A percentile compares a stretch with the other conserved stretches of the same genome.
Evolutionary conservation across 2,329 filamentous ascomycete species (phyloP).

Genomic region (Microsporum canis): DNA sequence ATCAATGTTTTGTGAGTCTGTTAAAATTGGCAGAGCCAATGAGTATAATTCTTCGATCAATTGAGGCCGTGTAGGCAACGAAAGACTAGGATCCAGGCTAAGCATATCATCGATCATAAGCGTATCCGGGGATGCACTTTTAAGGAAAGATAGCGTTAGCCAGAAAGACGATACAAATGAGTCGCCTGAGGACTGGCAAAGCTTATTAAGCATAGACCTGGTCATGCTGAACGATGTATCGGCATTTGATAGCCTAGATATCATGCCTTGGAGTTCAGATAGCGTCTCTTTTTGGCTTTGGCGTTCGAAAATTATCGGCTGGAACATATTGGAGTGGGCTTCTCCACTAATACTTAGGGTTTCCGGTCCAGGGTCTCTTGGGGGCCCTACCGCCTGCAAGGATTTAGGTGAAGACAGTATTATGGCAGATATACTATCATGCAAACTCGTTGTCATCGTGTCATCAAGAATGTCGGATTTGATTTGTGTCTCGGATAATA

Average conservation of each 20-base stretch:
- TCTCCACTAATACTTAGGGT: conserved; percentile 21
- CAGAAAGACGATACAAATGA: conserved; percentile 62
- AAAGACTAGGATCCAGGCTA: conserved; percentile 36
- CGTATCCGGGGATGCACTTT: conserved; percentile 42
- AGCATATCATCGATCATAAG: conserved; percentile 56
- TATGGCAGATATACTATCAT: conserved; percentile 56
- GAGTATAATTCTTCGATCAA: conserved; percentile 38
- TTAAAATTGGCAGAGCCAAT: conserved; percentile 30
- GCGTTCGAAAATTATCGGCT: conserved; percentile 50
- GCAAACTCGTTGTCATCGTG: conserved; percentile 55
- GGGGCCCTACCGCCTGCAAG: conserved; percentile 21
- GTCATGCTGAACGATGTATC: conserved; percentile 43
- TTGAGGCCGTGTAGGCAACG: conserved; percentile 16
- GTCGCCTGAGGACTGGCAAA: conserved; percentile 48
- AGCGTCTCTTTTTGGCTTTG: conserved; percentile 58
- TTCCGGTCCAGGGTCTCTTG: conserved; percentile 17
- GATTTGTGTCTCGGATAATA: conserved; percentile 53
- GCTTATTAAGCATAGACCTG: conserved; percentile 52
- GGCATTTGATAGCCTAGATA: conserved; percentile 44
- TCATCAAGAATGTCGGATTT: conserved; percentile 57
- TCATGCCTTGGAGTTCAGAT: conserved; percentile 47
- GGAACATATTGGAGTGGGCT: conserved; percentile 36
- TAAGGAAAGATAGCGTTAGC: conserved; percentile 63
- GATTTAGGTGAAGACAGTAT: conserved; percentile 27
- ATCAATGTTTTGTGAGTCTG: conserved; percentile 28